These are phyloP conservation scores for Carnegiea gigantea DNA, from an alignment of 179 eudicot species.

Conservation along the genomic window DNA sequence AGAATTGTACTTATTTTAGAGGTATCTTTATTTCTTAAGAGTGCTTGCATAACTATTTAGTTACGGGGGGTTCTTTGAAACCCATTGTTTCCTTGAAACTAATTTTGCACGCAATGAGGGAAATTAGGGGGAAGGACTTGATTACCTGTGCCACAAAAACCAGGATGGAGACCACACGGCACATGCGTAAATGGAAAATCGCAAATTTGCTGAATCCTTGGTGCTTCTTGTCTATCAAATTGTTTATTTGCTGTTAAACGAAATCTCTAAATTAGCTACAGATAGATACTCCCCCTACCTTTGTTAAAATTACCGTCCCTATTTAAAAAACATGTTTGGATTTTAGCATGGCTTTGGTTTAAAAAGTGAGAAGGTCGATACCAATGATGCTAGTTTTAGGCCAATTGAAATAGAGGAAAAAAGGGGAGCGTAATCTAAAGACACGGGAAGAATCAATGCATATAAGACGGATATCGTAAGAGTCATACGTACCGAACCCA, in stretches of 20 bases:
- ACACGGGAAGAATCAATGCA: neutral
- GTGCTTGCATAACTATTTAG: too few relatives aligned
- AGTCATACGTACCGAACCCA: neutral
- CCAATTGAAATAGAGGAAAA: too few relatives aligned
- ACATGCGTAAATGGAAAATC: conserved; percentile 30
- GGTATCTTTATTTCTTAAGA: too few relatives aligned
- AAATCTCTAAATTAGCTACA: neutral
- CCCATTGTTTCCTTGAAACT: too few relatives aligned
- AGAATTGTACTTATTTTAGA: too few relatives aligned
- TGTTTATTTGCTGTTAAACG: neutral
- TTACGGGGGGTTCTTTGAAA: too few relatives aligned
- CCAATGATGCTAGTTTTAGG: too few relatives aligned
- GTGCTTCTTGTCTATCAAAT: neutral
- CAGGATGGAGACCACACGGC: conserved; percentile 25
- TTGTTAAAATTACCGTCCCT: neutral
- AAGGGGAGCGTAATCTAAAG: too few relatives aligned
- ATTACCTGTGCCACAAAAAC: conserved; percentile 36
- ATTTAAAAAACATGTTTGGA: too few relatives aligned
- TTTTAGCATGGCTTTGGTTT: too few relatives aligned
- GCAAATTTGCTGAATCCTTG: neutral
- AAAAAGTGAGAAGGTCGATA: too few relatives aligned
- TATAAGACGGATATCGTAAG: neutral
- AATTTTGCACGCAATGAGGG: too few relatives aligned
- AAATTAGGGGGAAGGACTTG: neutral
- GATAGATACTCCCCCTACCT: neutral